Percentiles rank a stretch among this genome's conserved stretches.
phyloP scores from a whole-genome alignment of 148 eudicot genomes.

The Pharnaceum exiguum region DNA sequence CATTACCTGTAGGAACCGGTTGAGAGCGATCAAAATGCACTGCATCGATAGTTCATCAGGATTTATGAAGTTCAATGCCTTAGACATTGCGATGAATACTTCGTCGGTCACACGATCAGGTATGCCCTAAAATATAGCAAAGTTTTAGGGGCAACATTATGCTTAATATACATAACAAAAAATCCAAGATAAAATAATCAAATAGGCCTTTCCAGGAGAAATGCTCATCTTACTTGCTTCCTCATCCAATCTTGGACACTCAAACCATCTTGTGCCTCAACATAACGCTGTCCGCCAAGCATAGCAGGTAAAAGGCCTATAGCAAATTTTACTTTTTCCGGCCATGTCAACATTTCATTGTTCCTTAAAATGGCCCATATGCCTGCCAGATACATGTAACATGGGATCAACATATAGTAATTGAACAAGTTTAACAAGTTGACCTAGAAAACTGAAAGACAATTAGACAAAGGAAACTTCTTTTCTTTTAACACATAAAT shows the following conservation, averaged over 20 bases:
- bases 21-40: constrained; percentile 94
- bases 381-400: constrained; percentile 39
- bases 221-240: constrained; percentile 60
- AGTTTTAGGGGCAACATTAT: neutral
- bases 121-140: constrained; percentile 54
- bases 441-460: too few relatives aligned
- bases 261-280: constrained; percentile 96
- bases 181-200: constrained; percentile 1
- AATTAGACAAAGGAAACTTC: too few relatives aligned
- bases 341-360: constrained; percentile 98
- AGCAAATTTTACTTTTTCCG: constrained; percentile 95
- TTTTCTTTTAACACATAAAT: too few relatives aligned
- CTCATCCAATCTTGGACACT: constrained; percentile 97
- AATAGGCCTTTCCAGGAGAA: neutral
- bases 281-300: constrained; percentile 88
- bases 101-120: constrained; percentile 96
- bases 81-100: constrained; percentile 99
- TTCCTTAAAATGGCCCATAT: constrained; percentile 92
- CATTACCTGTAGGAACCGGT: constrained; percentile 92
- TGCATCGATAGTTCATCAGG: constrained; percentile 99
- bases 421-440: neutral
- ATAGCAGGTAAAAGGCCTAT: constrained; percentile 97
- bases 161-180: neutral
- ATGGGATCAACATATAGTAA: constrained; percentile 1
- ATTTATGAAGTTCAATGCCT: constrained; percentile 95